Evolutionary conservation across 2,329 filamentous ascomycete species (phyloP), one percentile per base, ranked within the genome.

Genomic region (Beauveria bassiana): DNA sequence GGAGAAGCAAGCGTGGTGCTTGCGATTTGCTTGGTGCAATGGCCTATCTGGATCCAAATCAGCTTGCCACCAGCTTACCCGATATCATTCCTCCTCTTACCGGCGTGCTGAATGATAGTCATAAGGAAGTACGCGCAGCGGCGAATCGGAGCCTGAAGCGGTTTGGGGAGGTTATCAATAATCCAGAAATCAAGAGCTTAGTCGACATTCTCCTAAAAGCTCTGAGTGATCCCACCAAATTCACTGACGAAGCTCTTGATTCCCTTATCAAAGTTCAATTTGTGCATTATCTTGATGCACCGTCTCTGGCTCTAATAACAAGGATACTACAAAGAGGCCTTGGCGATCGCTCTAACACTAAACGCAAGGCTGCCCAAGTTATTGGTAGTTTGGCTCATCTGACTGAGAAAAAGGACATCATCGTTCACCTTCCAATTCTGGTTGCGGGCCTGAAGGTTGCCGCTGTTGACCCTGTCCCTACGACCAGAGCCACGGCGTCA

Each of bases 1-100:
- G 95, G 95, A 89, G 95, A 70, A 98, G 92, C 77, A 98, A 99
- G 77, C 96, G 96, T 78, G 95, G 96, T 68, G 95, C 95, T 59
- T 99, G 95, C 71, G 95, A 99, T 72, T 87, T 96, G 28, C 83
- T 99, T 16, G 95, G 95, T 72, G 95, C 95, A 65, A 99, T 99
- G 95, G 96, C 95, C 5, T 99, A 99, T 72, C 84, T 99, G 38
- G 95, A 98, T 72, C 93, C 96, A 8, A 90, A 97, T 66, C 95
- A 99, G 73, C 83, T 99, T 20, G 92, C 95, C 1, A 83, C 89
- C 67, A 98, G 93, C 72, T 78, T 99, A 69, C 95, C 95, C 2
- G 93, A 96, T 61, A 99, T 99, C 67, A 99, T 99, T 67, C 95
- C 96, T 28, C 93, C 96, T 18, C 81, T 99, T 62, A 98, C 96